These are phyloP conservation scores for Mortierella sp. DNA, from an alignment of 371 early-diverging fungal species.

Conservation along the genomic window DNA sequence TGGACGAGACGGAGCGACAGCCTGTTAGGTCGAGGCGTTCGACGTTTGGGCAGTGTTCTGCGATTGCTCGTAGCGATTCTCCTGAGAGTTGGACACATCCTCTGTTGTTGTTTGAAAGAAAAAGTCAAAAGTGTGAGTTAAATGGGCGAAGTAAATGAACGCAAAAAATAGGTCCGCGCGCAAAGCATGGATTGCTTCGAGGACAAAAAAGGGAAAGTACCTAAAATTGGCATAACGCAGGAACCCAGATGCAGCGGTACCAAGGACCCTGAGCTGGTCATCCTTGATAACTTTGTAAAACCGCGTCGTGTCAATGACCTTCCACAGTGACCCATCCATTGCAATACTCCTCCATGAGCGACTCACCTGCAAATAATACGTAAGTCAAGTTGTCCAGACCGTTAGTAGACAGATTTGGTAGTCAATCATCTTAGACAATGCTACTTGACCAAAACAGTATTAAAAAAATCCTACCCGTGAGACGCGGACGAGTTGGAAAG, in stretches of 20 bases:
- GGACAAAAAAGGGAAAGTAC: slow-evolving; percentile 39
- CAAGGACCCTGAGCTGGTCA: slow-evolving; percentile 62
- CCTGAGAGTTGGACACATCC: slow-evolving; percentile 72
- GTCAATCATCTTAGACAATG: background rate
- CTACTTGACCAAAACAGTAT: too few species aligned
- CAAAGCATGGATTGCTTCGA: background rate
- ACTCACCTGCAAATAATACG: slow-evolving; percentile 29
- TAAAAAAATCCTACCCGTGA: slow-evolving; percentile 27
- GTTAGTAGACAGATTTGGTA: too few species aligned
- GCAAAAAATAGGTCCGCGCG: background rate
- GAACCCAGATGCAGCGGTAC: slow-evolving; percentile 65
- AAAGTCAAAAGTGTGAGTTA: background rate
- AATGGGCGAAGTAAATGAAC: background rate
- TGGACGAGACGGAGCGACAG: slow-evolving; percentile 64
- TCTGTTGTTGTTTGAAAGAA: slow-evolving; percentile 40
- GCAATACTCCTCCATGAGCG: slow-evolving; percentile 63
- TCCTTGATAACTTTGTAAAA: slow-evolving; percentile 68
- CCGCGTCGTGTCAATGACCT: slow-evolving; percentile 61
- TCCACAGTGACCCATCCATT: slow-evolving; percentile 71
- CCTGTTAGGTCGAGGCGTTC: slow-evolving; percentile 65
- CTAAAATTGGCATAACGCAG: slow-evolving; percentile 68
- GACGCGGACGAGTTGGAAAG: slow-evolving; percentile 50
- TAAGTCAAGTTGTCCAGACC: background rate
- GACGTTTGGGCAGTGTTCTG: slow-evolving; percentile 68
- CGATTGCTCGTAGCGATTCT: slow-evolving; percentile 62